phyloP scores from a whole-genome alignment of 495 filamentous ascomycete species.

The Talaromyces borbonicus region DNA sequence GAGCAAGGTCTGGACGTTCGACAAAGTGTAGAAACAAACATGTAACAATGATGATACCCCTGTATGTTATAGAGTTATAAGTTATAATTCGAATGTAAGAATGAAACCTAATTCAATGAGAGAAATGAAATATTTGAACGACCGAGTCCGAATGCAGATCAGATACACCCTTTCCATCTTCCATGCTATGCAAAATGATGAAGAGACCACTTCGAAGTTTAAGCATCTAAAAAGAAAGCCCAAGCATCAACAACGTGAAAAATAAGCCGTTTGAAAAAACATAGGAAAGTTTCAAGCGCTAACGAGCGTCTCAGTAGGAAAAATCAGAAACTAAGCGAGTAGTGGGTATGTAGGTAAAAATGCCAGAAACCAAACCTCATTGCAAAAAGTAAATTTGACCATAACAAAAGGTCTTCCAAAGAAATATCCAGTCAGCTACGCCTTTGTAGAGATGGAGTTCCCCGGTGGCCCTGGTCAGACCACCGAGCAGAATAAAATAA shows the following conservation, averaged over 20 bases:
- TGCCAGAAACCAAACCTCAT: too few species aligned
- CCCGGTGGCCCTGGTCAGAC: background rate
- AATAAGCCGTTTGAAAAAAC: background rate
- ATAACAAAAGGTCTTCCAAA: too few species aligned
- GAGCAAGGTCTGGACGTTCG: background rate
- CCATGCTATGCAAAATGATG: slow-evolving; percentile 2
- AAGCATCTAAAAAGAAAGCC: background rate
- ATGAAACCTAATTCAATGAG: too few species aligned
- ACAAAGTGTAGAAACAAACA: background rate
- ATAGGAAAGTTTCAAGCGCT: too few species aligned
- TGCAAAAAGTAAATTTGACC: too few species aligned
- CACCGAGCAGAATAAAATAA: too few species aligned
- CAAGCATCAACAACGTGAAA: background rate
- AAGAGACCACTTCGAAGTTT: background rate
- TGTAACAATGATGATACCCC: slow-evolving; percentile 18
- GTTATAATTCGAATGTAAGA: background rate
- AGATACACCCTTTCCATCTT: background rate
- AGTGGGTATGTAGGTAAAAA: too few species aligned
- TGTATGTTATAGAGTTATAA: background rate
- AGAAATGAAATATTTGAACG: background rate
- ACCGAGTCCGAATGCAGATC: background rate
- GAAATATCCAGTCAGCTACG: background rate
- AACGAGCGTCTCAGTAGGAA: too few species aligned
- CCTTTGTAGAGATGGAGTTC: background rate
- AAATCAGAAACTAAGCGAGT: too few species aligned